phyloP scores from a whole-genome alignment of 176 grass and related monocot species.

The Otatea glauca region DNA sequence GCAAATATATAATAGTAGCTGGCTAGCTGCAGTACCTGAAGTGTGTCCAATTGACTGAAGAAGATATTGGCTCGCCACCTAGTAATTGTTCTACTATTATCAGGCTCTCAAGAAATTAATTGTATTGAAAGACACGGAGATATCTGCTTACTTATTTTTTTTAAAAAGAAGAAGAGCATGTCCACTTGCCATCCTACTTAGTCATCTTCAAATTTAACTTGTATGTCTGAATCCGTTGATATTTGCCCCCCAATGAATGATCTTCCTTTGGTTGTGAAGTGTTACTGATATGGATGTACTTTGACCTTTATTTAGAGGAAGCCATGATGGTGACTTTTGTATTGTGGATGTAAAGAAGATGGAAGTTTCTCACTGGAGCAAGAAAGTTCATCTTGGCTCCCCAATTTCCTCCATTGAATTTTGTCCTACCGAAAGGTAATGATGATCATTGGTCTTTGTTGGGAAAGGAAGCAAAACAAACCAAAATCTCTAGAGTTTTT shows the following conservation, averaged over 20 bases:
- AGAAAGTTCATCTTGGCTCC: slow-evolving; percentile 71
- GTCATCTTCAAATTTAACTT: neutral
- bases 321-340: slow-evolving; percentile 73
- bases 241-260: neutral
- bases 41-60: neutral
- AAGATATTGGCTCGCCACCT: neutral
- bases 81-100: neutral
- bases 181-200: neutral
- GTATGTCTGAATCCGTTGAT: neutral
- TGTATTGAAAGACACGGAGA: neutral
- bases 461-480: neutral
- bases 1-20: neutral
- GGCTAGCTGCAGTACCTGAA: neutral
- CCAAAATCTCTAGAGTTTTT: neutral
- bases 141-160: neutral
- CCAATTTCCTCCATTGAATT: slow-evolving; percentile 73
- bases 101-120: neutral
- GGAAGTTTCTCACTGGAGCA: slow-evolving; percentile 73
- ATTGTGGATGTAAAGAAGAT: slow-evolving; percentile 71
- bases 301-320: slow-evolving; percentile 62
- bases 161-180: neutral
- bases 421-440: slow-evolving; percentile 90
- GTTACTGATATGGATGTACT: slow-evolving; percentile 22
- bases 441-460: neutral
- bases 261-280: neutral